phyloP scores from a whole-genome alignment of 805 yeast species.

The Yamadazyma ubonensis region DNA sequence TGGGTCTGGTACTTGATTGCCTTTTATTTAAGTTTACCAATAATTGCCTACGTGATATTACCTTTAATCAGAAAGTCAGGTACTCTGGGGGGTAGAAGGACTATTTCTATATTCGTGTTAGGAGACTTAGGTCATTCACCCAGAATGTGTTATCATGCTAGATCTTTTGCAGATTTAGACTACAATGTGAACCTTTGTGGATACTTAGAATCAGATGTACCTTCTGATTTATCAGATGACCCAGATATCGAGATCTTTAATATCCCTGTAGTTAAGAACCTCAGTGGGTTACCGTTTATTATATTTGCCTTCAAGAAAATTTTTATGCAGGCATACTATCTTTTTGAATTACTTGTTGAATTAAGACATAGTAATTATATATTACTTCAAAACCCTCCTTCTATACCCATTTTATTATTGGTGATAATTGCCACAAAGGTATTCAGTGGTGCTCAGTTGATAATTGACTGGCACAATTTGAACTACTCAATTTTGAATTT shows the following conservation, averaged over 20 bases:
- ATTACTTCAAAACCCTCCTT: conserved; percentile 89
- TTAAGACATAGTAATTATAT: conserved; percentile 65
- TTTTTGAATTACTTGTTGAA: conserved; percentile 49
- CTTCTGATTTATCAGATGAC: conserved; percentile 50
- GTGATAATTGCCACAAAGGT: conserved; percentile 52
- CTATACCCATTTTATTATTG: conserved; percentile 75
- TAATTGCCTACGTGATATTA: conserved; percentile 39
- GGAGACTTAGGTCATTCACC: conserved; percentile 97
- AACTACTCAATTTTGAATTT: conserved; percentile 80
- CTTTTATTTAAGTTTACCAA: conserved; percentile 47
- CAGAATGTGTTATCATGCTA: conserved; percentile 87
- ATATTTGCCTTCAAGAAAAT: conserved; percentile 62
- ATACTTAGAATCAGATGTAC: conserved; percentile 59
- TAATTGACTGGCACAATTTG: conserved; percentile 96
- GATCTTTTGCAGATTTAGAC: conserved; percentile 66
- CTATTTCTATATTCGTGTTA: conserved; percentile 75
- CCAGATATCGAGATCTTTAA: conserved; percentile 51
- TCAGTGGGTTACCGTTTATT: conserved; percentile 47
- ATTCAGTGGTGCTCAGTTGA: conserved; percentile 54
- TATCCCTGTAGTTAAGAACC: conserved; percentile 42
- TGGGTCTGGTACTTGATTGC: conserved; percentile 48
- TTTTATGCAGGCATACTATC: conserved; percentile 47
- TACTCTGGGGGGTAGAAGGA: conserved; percentile 28
- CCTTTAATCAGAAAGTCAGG: conserved; percentile 28
- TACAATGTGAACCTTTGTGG: conserved; percentile 85